Evolutionary conservation across 2,329 filamentous ascomycete genomes (phyloP), one percentile per base, ranked within the genome.

Genomic region (Fusarium nodosum): DNA sequence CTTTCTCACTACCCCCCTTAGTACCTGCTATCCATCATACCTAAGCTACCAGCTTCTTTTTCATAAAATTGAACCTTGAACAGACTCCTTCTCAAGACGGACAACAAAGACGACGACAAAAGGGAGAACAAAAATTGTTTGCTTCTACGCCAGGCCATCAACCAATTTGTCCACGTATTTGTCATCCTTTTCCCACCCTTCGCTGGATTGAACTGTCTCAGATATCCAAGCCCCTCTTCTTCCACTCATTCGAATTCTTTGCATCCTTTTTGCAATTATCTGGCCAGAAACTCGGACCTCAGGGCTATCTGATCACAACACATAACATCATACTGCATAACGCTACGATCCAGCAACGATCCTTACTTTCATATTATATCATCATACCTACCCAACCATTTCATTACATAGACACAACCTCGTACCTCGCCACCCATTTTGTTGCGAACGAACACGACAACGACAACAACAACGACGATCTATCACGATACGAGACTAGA

Each of bases 81-180:
- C 38, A 48, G 39, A 63, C 56, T n/a, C 9, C 31, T 41, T 15
- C 30, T 30, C 34, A 22, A 39, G 18, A 28, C 26, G 38, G 28
- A 47, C 24, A 24, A 22, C 24, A 38, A 57, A 45, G 26, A 51
- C 41, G 26, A 47, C 45, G 34, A 52, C 30, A 31, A 42, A 60
- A 62, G 50, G 57, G 60, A 68, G 52, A 56, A 20, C 28, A 63
- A 42, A 24, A 47, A 33, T 59, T 73, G 55, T 60, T 74, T 72
- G 64, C 67, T 67, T 70, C 58, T 73, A 47, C 50, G 34, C 42
- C 47, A 39, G 45, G n/a, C 47, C 51, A 61, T 66, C 36, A 36
- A 42, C n/a, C n/a, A 34, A 26, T 51, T 51, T 42, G 58, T 46
- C 34, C 53, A 48, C 30, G 16, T 52, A 56, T 65, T 60, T 60